These are phyloP conservation scores for Chaetomium olivaceum DNA, from an alignment of 2,329 filamentous ascomycete species.

Conservation along the genomic window DNA sequence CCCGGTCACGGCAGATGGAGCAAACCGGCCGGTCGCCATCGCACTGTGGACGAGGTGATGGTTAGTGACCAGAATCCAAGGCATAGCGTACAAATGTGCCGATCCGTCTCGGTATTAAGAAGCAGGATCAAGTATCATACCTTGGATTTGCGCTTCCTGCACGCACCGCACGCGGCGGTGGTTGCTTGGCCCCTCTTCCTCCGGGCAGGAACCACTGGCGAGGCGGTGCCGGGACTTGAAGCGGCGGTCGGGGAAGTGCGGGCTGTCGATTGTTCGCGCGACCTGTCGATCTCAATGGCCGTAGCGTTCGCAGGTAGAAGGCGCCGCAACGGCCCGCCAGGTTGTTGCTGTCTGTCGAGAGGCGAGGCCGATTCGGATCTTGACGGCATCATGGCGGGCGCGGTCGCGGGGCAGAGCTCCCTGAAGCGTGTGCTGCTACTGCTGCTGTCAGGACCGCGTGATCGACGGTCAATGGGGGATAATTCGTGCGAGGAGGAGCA, in stretches of 20 bases:
- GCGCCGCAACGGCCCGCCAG: slow-evolving; percentile 23
- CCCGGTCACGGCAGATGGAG: slow-evolving; percentile 36
- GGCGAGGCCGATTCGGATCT: slow-evolving; percentile 20
- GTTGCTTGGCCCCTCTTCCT: slow-evolving; percentile 30
- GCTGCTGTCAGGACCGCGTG: neutral
- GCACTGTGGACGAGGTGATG: slow-evolving; percentile 31
- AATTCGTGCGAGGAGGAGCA: neutral
- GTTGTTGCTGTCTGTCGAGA: slow-evolving; percentile 16
- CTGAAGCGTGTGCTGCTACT: neutral
- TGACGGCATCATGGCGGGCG: slow-evolving; percentile 1
- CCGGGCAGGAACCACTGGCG: slow-evolving; percentile 5
- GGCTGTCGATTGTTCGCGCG: neutral
- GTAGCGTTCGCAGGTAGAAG: slow-evolving; percentile 25
- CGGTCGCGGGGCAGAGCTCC: slow-evolving; percentile 5
- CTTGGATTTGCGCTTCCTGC: slow-evolving; percentile 38
- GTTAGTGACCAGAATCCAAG: neutral
- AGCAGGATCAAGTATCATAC: slow-evolving; percentile 25
- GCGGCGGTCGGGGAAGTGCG: slow-evolving; percentile 8
- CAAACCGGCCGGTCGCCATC: slow-evolving; percentile 37
- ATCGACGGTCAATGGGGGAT: neutral
- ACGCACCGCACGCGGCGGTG: slow-evolving; percentile 38
- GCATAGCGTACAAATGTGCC: neutral
- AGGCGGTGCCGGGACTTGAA: neutral
- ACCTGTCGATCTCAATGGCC: slow-evolving; percentile 3
- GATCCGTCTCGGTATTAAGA: neutral